Evolutionary conservation across 805 yeast species (phyloP), one percentile per base, ranked within the genome.

Genomic region (Candida tibetensis): DNA sequence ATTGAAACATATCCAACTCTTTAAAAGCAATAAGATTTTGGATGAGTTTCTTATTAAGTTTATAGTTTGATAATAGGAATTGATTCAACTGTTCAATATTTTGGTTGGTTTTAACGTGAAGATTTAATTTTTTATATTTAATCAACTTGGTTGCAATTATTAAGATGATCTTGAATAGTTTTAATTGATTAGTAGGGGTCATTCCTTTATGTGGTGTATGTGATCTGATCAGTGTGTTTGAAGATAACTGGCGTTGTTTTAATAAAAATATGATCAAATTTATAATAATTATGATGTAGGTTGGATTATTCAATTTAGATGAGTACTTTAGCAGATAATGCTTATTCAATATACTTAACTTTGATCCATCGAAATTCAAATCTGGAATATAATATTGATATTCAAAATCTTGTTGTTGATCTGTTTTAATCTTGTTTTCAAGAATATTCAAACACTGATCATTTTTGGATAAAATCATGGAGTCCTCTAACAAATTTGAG

Each of bases 381-480:
- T 25, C 32, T 19, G 32, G 23, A 14, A 36, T 29, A 15, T 33
- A 34, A 9, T 32, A 29, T 9, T 25, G 19, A 9, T 32, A 29
- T 9, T 25, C 23, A n/a, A 15, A 5, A 9, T n/a, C 26, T 13
- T n/a, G 25, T 15, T 8, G 27, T 4, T 17, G 23, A 8, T 14
- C 16, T 12, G 16, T n/a, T 29, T 3, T 28, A 2, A n/a, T 23
- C 35, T 33, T 43, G 25, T 34, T 21, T 22, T 34, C 36, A 4
- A 42, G 36, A 2, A 37, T 52, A 21, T 39, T 41, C 27, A 64
- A 48, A 6, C 60, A 51, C 44, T 62, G 69, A 26, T 69, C 72
- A 36, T 65, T 67, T 37, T 69, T 69, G 14, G 72, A 66, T n/a
- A 68, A 48, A 17, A 64, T 60, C 61, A 69, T 60, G 3, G 70